Evolutionary conservation across 352 stramenopile genomes (phyloP).

Genomic region (Phytophthora colocasiae): DNA sequence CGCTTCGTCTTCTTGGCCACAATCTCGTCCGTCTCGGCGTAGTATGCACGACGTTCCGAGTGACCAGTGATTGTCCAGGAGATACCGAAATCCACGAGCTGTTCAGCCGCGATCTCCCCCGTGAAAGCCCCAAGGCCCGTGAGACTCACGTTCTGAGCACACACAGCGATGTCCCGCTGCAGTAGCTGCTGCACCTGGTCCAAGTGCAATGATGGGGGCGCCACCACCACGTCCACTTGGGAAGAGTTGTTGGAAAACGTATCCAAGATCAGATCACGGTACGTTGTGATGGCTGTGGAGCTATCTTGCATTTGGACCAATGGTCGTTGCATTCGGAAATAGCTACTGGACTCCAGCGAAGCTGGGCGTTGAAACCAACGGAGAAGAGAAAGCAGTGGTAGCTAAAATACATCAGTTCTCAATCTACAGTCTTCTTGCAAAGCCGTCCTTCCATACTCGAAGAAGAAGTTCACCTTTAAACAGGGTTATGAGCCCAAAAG

Average conservation of each 20-base stretch:
- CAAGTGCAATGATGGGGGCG: constrained; percentile 80
- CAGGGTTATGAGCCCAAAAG: too few relatives aligned
- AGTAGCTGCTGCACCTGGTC: constrained; percentile 56
- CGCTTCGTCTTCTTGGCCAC: constrained; percentile 95
- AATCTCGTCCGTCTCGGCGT: constrained; percentile 92
- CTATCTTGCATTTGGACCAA: too few relatives aligned
- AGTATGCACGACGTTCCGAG: constrained; percentile 93
- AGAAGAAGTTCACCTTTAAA: too few relatives aligned
- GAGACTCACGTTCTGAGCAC: constrained; percentile 84
- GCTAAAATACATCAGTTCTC: too few relatives aligned
- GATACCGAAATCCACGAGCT: constrained; percentile 89
- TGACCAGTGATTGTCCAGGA: constrained; percentile 91
- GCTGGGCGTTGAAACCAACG: too few relatives aligned
- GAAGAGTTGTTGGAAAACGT: constrained; percentile 20
- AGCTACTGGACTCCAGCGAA: too few relatives aligned
- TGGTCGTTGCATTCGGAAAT: too few relatives aligned
- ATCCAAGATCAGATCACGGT: too few relatives aligned
- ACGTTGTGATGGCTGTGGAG: too few relatives aligned
- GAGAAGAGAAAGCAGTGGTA: too few relatives aligned
- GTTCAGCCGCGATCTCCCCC: constrained; percentile 90
- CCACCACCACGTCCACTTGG: constrained; percentile 82
- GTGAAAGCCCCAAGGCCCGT: constrained; percentile 93
- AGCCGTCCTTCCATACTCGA: too few relatives aligned
- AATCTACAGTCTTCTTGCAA: too few relatives aligned
- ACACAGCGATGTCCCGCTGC: constrained; percentile 70